Evolutionary conservation across 2,329 filamentous ascomycete species (phyloP).

Genomic region (Didymella segeticola): DNA sequence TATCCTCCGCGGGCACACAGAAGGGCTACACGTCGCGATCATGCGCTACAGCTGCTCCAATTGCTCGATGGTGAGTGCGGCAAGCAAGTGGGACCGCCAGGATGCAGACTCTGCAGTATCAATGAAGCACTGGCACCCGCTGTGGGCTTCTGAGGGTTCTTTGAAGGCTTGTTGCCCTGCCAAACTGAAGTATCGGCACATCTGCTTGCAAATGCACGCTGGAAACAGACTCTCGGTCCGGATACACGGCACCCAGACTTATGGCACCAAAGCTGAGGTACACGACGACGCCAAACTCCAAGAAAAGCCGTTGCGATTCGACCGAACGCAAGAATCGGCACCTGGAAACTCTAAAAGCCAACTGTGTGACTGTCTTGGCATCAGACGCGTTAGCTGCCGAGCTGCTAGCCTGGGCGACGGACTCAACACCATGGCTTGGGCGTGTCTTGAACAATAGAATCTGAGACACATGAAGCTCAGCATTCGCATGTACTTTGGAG

Average conservation of each 20-base stretch:
- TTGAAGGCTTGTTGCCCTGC: background rate
- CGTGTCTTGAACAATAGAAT: background rate
- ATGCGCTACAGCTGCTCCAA: background rate
- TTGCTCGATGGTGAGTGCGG: slow-evolving; percentile 1
- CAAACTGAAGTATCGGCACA: background rate
- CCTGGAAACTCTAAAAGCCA: slow-evolving; percentile 9
- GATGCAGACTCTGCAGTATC: slow-evolving; percentile 5
- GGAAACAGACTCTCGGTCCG: slow-evolving; percentile 22
- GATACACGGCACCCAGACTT: slow-evolving; percentile 22
- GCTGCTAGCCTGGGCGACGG: slow-evolving; percentile 1
- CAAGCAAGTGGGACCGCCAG: background rate
- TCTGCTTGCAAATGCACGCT: background rate
- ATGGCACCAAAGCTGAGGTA: slow-evolving; percentile 20
- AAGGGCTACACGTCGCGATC: slow-evolving; percentile 16
- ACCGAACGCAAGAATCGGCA: background rate
- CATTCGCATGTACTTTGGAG: background rate
- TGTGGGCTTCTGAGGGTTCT: slow-evolving; percentile 1
- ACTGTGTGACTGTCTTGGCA: slow-evolving; percentile 7
- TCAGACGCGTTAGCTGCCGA: slow-evolving; percentile 8
- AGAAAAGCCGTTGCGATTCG: slow-evolving; percentile 11
- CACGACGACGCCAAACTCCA: slow-evolving; percentile 16
- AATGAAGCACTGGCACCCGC: slow-evolving; percentile 3
- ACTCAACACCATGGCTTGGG: slow-evolving; percentile 6
- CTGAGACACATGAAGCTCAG: slow-evolving; percentile 8
- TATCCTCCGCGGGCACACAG: slow-evolving; percentile 3